Conservation (phyloP, 2,329 filamentous ascomycete genomes). For the Bipolaris gigantea region DNA sequence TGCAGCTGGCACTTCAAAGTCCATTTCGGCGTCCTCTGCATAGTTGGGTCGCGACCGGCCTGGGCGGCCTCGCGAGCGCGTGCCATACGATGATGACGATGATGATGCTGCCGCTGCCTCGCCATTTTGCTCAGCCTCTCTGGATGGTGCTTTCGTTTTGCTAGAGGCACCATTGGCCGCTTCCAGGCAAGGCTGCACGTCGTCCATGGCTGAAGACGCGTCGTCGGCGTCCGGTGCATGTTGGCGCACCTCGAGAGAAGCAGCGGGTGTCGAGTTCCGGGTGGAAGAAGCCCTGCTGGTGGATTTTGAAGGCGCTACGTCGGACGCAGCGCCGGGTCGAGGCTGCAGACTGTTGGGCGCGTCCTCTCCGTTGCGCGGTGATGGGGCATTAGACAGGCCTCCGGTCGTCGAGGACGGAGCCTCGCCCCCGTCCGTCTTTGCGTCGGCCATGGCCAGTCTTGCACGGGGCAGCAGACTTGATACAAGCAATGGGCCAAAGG, state of each 20-base stretch:
- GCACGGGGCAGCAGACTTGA: slow-evolving; percentile 22
- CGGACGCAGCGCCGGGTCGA: slow-evolving; percentile 27
- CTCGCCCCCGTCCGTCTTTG: slow-evolving; percentile 43
- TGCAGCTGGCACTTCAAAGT: slow-evolving; percentile 71
- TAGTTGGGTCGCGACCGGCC: slow-evolving; percentile 86
- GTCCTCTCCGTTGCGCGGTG: slow-evolving; percentile 34
- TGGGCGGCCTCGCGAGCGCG: slow-evolving; percentile 86
- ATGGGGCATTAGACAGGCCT: slow-evolving; percentile 33
- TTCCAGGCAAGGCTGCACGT: slow-evolving; percentile 35
- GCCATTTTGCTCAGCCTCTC: slow-evolving; percentile 38
- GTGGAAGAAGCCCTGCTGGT: slow-evolving; percentile 42
- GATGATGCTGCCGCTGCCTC: slow-evolving; percentile 64
- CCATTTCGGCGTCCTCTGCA: slow-evolving; percentile 90
- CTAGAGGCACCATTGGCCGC: slow-evolving; percentile 30
- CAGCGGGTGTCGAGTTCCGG: slow-evolving; percentile 39
- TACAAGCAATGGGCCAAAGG: slow-evolving; percentile 19
- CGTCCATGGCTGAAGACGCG: slow-evolving; percentile 32
- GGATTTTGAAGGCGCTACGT: slow-evolving; percentile 34
- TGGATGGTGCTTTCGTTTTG: slow-evolving; percentile 38
- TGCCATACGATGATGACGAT: slow-evolving; percentile 74
- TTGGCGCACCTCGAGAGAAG: slow-evolving; percentile 29
- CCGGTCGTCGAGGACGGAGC: slow-evolving; percentile 34
- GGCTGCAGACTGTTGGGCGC: slow-evolving; percentile 31
- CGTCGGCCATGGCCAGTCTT: slow-evolving; percentile 41
- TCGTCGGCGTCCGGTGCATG: slow-evolving; percentile 29